These are phyloP conservation scores for Rhizophagus clarus DNA, from an alignment of 192 early-diverging fungal species.

Conservation along the genomic window DNA sequence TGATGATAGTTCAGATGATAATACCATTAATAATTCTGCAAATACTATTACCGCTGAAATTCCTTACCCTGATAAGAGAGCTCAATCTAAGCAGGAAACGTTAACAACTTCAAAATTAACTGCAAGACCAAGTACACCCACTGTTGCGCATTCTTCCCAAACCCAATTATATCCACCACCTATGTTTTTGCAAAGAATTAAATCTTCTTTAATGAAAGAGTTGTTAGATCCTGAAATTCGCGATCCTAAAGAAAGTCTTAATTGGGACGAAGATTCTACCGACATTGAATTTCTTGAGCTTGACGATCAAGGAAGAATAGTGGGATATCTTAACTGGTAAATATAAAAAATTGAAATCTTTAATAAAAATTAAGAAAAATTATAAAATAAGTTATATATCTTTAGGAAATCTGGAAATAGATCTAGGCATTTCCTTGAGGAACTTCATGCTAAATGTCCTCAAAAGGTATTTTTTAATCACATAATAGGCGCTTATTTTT, in stretches of 20 bases:
- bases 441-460: background rate
- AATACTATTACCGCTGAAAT: background rate
- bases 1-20: background rate
- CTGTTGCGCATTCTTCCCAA: background rate
- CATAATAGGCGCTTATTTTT: background rate
- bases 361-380: no score
- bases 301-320: background rate
- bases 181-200: background rate
- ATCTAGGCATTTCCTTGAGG: background rate
- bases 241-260: no score
- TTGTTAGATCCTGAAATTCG: background rate
- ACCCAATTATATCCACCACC: background rate
- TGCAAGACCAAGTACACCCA: background rate
- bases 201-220: background rate
- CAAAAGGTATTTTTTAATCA: background rate
- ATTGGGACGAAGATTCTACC: no score
- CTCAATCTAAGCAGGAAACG: background rate
- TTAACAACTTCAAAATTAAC: background rate
- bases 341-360: background rate
- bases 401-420: background rate
- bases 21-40: background rate
- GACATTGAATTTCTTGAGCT: background rate
- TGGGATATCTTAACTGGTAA: background rate
- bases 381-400: background rate
- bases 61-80: background rate